Conservation (phyloP, 192 early-diverging fungal genomes). For the Phlyctochytrium planicorne region DNA sequence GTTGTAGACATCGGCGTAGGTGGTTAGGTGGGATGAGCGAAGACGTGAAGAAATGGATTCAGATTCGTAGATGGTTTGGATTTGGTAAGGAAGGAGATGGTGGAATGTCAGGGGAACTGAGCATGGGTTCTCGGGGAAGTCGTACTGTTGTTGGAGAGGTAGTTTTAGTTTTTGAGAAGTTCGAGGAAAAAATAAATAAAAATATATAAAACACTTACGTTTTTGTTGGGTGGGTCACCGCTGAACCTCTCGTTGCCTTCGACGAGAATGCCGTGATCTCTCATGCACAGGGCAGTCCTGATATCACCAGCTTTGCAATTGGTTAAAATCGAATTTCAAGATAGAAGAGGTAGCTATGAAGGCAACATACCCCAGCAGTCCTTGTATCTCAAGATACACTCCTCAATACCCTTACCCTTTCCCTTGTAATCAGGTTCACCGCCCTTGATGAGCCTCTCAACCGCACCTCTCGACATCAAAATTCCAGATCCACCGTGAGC, state of each 20-base stretch:
- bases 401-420: too few species aligned
- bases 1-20: constrained; percentile 14
- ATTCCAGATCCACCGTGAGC: constrained; percentile 44
- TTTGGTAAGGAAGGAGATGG: constrained; percentile 27
- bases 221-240: constrained; percentile 23
- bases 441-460: not conserved
- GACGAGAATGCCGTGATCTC: constrained; percentile 34
- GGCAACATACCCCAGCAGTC: constrained; percentile 21
- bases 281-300: constrained; percentile 37
- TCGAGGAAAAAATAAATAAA: not conserved
- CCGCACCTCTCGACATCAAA: constrained; percentile 28
- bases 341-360: not conserved
- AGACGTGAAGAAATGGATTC: not conserved
- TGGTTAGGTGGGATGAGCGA: not conserved
- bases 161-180: not conserved
- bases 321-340: not conserved
- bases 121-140: constrained; percentile 36
- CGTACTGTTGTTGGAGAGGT: not conserved
- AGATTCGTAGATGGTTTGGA: constrained; percentile 31
- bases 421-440: too few species aligned
- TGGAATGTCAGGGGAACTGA: constrained; percentile 40
- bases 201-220: constrained; percentile 8
- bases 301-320: constrained; percentile 42
- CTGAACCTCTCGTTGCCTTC: constrained; percentile 14
- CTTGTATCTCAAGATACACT: constrained; percentile 29